Base-by-base conservation (phyloP, 106 monocot species). In the Hemerocallis citrina region DNA sequence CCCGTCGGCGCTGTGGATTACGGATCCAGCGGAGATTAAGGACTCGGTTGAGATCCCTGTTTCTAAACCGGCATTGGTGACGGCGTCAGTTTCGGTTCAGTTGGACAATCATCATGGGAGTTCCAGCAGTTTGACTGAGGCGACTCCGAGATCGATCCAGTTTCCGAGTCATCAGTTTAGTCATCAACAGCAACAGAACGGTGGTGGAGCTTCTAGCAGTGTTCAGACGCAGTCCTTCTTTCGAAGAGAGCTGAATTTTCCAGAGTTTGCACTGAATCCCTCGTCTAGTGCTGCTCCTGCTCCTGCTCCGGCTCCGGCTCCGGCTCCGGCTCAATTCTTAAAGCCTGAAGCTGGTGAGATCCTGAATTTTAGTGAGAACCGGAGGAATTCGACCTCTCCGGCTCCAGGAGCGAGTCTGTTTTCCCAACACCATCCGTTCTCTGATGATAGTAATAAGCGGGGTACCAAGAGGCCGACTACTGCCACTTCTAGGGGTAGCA, bases 1-100 rank as follows among this genome's bases (percentile, higher is more conserved):
- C 50, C 84, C 81, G 0, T 55, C 84, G 6, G 66, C 72, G 31
- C 60, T 81, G 24, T 92, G 87, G 92, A 78, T 92, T 67, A 61
- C 92, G 10, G 92, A 92, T 64, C 82, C 86, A 16, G 58, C 74
- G 8, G 81, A 81, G 33, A 66, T 81, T 62, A 89, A 85, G 68
- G 85, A 85, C 13, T 62, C 79, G 20, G 61, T 69, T 23, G 54
- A 73, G 6, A n/a, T n/a, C n/a, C n/a, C n/a, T n/a, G n/a, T n/a
- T n/a, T n/a, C n/a, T n/a, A n/a, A n/a, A n/a, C 39, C 65, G 0
- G 37, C 34, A 14, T 59, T 39, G 2, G 39, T 27, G 0, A 28
- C 27, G 3, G 32, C 79, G 16, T 69, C 43, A 15, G 27, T 71
- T 47, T 49, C 31, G 20, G 37, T 77, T 61, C 68, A 44, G 16